These are phyloP conservation scores for Cryphonectria radicalis DNA, from an alignment of 2,329 filamentous ascomycete species.

Conservation along the genomic window DNA sequence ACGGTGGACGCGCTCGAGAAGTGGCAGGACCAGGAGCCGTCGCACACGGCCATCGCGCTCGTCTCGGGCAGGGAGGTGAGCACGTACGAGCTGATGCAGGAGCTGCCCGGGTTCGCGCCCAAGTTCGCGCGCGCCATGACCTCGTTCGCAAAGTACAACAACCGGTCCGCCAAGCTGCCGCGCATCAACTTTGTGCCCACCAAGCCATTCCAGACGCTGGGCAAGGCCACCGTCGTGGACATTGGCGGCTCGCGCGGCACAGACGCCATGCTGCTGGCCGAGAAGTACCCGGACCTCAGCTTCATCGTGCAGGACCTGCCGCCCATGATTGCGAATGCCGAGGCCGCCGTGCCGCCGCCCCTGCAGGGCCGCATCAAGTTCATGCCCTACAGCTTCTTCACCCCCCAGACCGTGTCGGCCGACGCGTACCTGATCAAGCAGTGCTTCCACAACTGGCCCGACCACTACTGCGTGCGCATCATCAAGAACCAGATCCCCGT, in stretches of 20 bases:
- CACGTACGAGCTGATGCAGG: conserved; percentile 15
- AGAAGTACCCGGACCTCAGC: conserved; percentile 7
- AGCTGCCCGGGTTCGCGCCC: conserved; percentile 6
- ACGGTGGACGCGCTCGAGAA: conserved; percentile 17
- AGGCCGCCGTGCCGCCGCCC: background rate
- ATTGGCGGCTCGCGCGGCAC: conserved; percentile 21
- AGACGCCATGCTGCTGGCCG: conserved; percentile 4
- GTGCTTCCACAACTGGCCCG: conserved; percentile 32
- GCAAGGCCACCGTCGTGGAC: conserved; percentile 17
- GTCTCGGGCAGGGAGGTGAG: conserved; percentile 3
- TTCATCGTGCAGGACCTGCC: conserved; percentile 23
- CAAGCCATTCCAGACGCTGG: conserved; percentile 12
- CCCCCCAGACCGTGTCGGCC: conserved; percentile 16
- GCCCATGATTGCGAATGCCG: background rate
- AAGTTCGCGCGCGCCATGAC: conserved; percentile 21
- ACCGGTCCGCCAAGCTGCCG: conserved; percentile 9
- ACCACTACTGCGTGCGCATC: conserved; percentile 31
- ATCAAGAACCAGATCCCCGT: conserved; percentile 31
- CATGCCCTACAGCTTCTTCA: conserved; percentile 19
- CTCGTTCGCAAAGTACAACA: conserved; percentile 8
- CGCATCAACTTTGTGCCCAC: conserved; percentile 6
- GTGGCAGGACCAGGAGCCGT: conserved; percentile 20
- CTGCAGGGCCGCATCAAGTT: conserved; percentile 5
- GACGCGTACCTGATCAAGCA: conserved; percentile 33
- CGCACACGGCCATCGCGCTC: conserved; percentile 19